These are phyloP conservation scores for Pyricularia sp. DNA, from an alignment of 2,329 filamentous ascomycete genomes.

Conservation along the genomic window DNA sequence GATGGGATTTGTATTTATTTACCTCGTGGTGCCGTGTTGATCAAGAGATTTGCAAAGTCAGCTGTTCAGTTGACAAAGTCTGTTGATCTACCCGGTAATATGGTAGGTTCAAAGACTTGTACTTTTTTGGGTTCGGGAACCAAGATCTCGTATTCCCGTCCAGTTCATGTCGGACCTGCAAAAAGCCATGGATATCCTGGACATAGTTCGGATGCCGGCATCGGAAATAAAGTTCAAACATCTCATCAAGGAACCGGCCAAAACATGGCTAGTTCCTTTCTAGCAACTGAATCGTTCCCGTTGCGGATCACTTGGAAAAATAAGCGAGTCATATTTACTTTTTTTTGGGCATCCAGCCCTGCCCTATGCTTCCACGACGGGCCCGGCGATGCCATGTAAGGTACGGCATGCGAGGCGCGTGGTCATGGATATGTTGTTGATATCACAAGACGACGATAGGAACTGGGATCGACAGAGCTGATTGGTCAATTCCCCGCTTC, in stretches of 20 bases:
- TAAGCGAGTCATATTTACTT: background rate
- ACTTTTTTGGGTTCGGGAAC: background rate
- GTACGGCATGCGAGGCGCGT: background rate
- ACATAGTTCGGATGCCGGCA: background rate
- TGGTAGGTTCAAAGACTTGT: background rate
- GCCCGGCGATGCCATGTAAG: background rate
- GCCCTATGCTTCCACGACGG: background rate
- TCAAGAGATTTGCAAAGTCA: too few species aligned
- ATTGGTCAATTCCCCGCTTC: background rate
- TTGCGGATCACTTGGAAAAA: background rate
- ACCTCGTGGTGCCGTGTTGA: too few species aligned
- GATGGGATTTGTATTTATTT: too few species aligned
- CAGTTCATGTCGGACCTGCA: background rate
- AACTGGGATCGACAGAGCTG: too few species aligned
- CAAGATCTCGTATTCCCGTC: background rate
- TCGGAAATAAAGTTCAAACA: background rate
- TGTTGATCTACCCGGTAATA: too few species aligned
- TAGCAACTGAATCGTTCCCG: background rate
- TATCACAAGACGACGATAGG: too few species aligned
- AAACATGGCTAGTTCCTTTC: background rate
- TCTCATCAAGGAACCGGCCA: background rate
- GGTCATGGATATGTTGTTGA: too few species aligned
- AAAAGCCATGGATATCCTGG: background rate
- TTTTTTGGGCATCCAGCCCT: background rate
- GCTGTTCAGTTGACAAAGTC: too few species aligned